These are phyloP conservation scores for Fusarium sp. DNA, from an alignment of 2,329 filamentous ascomycete species.

Conservation along the genomic window DNA sequence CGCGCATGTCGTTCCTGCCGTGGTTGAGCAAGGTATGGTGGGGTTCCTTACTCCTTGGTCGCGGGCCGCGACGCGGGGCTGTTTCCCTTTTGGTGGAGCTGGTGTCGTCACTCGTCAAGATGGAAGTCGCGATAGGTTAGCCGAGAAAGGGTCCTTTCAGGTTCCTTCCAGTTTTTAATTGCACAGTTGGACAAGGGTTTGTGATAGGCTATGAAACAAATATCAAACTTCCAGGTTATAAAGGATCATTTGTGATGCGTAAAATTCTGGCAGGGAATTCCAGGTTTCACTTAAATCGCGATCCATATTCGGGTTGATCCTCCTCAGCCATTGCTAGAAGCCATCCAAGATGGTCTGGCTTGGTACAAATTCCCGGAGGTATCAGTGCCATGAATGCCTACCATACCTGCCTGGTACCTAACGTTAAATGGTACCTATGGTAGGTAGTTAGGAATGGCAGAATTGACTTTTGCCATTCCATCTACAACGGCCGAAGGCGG, in stretches of 20 bases:
- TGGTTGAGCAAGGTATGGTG: constrained; percentile 15
- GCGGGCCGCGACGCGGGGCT: constrained; percentile 31
- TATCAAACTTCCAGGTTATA: constrained; percentile 2
- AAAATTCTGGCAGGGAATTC: neutral
- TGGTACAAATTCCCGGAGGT: too few relatives aligned
- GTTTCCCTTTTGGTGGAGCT: constrained; percentile 26
- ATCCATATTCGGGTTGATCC: too few relatives aligned
- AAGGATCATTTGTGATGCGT: constrained; percentile 4
- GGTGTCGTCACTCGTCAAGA: constrained; percentile 30
- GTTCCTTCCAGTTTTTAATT: constrained; percentile 2
- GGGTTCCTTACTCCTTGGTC: constrained; percentile 23
- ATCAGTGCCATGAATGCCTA: too few relatives aligned
- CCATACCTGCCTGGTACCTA: too few relatives aligned
- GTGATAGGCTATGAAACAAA: constrained; percentile 25
- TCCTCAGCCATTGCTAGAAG: too few relatives aligned
- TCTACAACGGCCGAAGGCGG: too few relatives aligned
- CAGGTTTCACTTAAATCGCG: neutral
- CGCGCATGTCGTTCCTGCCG: constrained; percentile 24
- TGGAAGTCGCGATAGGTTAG: constrained; percentile 10
- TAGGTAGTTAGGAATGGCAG: too few relatives aligned
- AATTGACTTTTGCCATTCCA: too few relatives aligned
- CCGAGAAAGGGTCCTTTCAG: constrained; percentile 9
- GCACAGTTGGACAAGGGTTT: constrained; percentile 14
- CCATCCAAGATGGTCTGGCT: too few relatives aligned
- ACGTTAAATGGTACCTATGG: too few relatives aligned